Evolutionary conservation across 139 green algal species (phyloP).

Genomic region (Chlamydomonas schloesseri): DNA sequence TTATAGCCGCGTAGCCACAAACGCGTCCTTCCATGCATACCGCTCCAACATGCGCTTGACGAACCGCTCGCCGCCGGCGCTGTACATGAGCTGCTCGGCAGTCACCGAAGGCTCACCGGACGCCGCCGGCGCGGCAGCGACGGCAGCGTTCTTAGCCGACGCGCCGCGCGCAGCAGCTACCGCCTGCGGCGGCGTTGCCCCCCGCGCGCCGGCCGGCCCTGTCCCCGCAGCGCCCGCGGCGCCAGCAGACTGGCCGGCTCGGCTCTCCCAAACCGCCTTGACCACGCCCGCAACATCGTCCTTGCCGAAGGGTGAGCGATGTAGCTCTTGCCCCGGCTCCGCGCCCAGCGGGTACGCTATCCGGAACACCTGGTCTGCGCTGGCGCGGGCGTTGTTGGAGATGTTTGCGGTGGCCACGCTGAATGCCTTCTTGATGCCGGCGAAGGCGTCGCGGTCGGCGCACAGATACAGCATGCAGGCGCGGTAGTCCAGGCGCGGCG

Average conservation of each 20-base stretch:
- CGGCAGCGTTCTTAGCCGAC: not conserved
- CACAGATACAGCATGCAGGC: slow-evolving; percentile 68
- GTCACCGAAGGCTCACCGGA: slow-evolving; percentile 37
- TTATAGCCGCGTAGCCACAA: slow-evolving; percentile 45
- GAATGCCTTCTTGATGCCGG: slow-evolving; percentile 68
- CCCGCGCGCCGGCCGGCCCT: not conserved
- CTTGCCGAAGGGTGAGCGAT: slow-evolving; percentile 44
- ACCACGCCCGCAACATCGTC: slow-evolving; percentile 46
- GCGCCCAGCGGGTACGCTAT: slow-evolving; percentile 62
- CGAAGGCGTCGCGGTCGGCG: slow-evolving; percentile 63
- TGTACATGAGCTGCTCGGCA: slow-evolving; percentile 69
- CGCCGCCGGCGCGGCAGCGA: not conserved
- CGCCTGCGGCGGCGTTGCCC: not conserved
- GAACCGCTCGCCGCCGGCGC: slow-evolving; percentile 53
- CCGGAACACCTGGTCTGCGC: slow-evolving; percentile 38
- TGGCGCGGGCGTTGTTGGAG: slow-evolving; percentile 14
- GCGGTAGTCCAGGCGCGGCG: slow-evolving; percentile 37
- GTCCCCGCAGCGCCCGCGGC: not conserved
- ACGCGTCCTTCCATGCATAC: slow-evolving; percentile 67
- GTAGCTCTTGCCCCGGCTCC: slow-evolving; percentile 26
- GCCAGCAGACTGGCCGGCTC: slow-evolving; percentile 13
- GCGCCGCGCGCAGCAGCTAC: not conserved
- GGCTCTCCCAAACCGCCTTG: slow-evolving; percentile 38
- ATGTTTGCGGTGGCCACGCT: slow-evolving; percentile 36
- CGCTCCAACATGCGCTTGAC: slow-evolving; percentile 62